phyloP scores from a whole-genome alignment of 176 grass and related monocot genomes.

The Musa acuminata region DNA sequence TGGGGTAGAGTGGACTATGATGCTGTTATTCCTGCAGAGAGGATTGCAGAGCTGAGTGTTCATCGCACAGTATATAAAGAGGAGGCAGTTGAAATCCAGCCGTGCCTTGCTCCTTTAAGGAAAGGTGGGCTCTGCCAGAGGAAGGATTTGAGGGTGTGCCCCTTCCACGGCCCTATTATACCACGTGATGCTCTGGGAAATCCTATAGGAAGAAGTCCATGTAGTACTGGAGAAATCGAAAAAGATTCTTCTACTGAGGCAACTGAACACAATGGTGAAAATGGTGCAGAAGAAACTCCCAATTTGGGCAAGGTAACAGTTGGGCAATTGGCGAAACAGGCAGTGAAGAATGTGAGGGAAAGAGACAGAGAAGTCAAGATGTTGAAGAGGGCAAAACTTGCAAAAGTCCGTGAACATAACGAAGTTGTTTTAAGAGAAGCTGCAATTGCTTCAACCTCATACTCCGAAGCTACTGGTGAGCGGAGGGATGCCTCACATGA shows the following conservation, averaged over 20 bases:
- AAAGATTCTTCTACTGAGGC: slow-evolving; percentile 1
- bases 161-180: slow-evolving; percentile 78
- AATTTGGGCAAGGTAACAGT: slow-evolving; percentile 27
- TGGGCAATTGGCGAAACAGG: slow-evolving; percentile 46
- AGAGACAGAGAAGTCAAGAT: slow-evolving; percentile 45
- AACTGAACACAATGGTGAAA: slow-evolving; percentile 1
- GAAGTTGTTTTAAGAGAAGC: slow-evolving; percentile 64
- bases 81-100: slow-evolving; percentile 53
- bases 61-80: slow-evolving; percentile 78
- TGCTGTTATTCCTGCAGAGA: slow-evolving; percentile 83
- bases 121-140: slow-evolving; percentile 82
- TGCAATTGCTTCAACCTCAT: slow-evolving; percentile 73
- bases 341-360: slow-evolving; percentile 64
- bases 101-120: slow-evolving; percentile 59
- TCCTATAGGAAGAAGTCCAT: slow-evolving; percentile 15
- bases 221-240: slow-evolving; percentile 3
- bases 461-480: slow-evolving; percentile 47
- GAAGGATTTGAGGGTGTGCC: slow-evolving; percentile 72
- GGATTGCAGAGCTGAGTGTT: slow-evolving; percentile 84
- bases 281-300: slow-evolving; percentile 12
- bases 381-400: slow-evolving; percentile 44
- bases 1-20: slow-evolving; percentile 95
- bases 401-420: slow-evolving; percentile 70
- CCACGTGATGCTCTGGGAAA: slow-evolving; percentile 44
- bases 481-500: slow-evolving; percentile 23